Conservation (phyloP, 371 early-diverging fungal genomes). For the Apophysomyces trapeziformis region DNA sequence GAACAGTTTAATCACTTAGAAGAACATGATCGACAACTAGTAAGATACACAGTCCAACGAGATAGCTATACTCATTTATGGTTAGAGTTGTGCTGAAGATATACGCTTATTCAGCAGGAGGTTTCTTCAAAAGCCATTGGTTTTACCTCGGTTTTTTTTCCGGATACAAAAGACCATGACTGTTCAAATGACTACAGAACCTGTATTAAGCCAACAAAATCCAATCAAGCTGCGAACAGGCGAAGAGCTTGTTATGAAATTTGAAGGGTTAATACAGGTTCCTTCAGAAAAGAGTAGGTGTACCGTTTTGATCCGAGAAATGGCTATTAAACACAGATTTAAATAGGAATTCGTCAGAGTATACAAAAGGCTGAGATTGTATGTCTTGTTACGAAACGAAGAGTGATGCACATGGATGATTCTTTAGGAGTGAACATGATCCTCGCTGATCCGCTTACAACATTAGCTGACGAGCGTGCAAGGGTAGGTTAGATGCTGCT, state of each 20-base stretch:
- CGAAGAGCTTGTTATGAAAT: constrained; percentile 38
- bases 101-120: constrained; percentile 22
- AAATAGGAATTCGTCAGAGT: constrained; percentile 16
- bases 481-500: constrained; percentile 15
- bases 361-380: constrained; percentile 36
- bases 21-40: constrained; percentile 13
- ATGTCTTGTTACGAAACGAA: constrained; percentile 38
- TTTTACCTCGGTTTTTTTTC: constrained; percentile 39
- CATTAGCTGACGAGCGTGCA: constrained; percentile 1
- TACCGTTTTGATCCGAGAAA: neutral
- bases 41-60: neutral
- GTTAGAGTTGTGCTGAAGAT: constrained; percentile 23
- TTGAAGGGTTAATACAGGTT: constrained; percentile 40
- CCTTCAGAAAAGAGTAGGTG: constrained; percentile 19
- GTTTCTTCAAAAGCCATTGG: constrained; percentile 29
- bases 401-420: constrained; percentile 31
- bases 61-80: neutral
- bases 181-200: constrained; percentile 39
- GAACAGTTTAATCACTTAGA: constrained; percentile 24
- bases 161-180: constrained; percentile 25
- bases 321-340: neutral
- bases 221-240: constrained; percentile 27
- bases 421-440: constrained; percentile 35
- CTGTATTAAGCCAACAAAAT: constrained; percentile 31
- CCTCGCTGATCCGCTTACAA: constrained; percentile 32